Percentiles rank a stretch among this genome's conserved stretches.
Evolutionary conservation across 2,329 filamentous ascomycete species (phyloP).

Genomic region (Aspergillus cejpii): DNA sequence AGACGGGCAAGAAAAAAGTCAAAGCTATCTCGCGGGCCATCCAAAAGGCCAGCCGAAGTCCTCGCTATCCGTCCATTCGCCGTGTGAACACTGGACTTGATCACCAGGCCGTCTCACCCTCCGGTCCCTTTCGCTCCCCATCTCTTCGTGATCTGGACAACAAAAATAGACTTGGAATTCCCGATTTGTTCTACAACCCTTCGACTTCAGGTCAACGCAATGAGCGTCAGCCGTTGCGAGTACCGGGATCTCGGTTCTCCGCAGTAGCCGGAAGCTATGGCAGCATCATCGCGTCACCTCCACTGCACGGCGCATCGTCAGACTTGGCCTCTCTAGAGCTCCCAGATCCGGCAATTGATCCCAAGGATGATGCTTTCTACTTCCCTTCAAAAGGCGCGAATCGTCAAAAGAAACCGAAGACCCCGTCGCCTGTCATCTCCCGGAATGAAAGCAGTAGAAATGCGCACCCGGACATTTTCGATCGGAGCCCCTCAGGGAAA

Average conservation of each 20-base stretch:
- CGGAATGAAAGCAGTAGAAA: constrained; percentile 13
- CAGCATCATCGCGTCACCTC: constrained; percentile 55
- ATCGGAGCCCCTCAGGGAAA: constrained; percentile 9
- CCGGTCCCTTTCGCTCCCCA: constrained; percentile 10
- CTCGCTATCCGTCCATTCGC: constrained; percentile 41
- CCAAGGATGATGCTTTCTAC: constrained; percentile 24
- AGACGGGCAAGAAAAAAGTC: constrained; percentile 81
- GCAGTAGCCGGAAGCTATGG: constrained; percentile 51
- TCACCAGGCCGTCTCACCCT: constrained; percentile 11
- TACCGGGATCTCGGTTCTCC: constrained; percentile 31
- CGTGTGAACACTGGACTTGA: constrained; percentile 16
- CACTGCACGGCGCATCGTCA: constrained; percentile 27
- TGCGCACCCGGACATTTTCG: constrained; percentile 1
- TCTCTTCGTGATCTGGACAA: constrained; percentile 16
- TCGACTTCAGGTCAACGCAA: constrained; percentile 25
- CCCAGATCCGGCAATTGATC: constrained; percentile 55
- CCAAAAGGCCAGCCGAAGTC: constrained; percentile 48
- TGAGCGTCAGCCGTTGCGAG: constrained; percentile 33
- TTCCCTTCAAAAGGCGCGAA: constrained; percentile 10
- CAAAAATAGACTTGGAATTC: constrained; percentile 16
- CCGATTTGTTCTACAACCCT: constrained; percentile 11
- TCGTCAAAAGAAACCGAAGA: constrained; percentile 16
- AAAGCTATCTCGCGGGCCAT: constrained; percentile 73
- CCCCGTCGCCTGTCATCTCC: constrained; percentile 23
- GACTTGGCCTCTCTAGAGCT: constrained; percentile 51